Conservation (phyloP, 23 red algal genomes). For the Gracilaria vermiculophylla region DNA sequence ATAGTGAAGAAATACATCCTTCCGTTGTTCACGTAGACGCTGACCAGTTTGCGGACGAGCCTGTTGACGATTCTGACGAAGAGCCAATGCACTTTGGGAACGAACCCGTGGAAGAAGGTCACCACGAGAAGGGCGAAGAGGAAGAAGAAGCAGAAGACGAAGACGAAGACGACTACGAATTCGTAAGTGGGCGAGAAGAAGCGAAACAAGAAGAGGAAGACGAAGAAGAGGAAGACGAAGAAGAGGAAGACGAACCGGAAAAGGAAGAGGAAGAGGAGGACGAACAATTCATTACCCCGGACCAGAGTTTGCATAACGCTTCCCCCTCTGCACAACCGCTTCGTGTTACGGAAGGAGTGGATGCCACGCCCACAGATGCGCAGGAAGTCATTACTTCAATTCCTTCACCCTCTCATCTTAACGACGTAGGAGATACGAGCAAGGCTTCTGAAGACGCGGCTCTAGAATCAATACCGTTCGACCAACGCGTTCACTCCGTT, state of each 20-base stretch:
- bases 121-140: background rate
- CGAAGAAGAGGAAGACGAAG: background rate
- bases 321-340: background rate
- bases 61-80: background rate
- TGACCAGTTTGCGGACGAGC: background rate
- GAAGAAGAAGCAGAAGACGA: background rate
- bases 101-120: background rate
- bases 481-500: background rate
- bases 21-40: background rate
- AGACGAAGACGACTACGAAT: constrained; percentile 12
- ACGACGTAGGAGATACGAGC: background rate
- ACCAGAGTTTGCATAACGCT: constrained; percentile 24
- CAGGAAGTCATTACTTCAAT: background rate
- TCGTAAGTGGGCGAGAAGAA: background rate
- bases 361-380: background rate
- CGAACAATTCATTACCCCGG: constrained; percentile 47
- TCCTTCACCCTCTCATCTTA: background rate
- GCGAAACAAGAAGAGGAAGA: background rate
- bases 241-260: background rate
- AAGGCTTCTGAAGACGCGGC: background rate
- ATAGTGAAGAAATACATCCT: background rate
- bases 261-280: constrained; percentile 31
- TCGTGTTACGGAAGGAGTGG: background rate
- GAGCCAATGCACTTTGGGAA: background rate
- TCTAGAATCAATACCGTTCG: background rate